Base-by-base conservation (phyloP, 164 flowering plant species). In the Stephania cephalantha region DNA sequence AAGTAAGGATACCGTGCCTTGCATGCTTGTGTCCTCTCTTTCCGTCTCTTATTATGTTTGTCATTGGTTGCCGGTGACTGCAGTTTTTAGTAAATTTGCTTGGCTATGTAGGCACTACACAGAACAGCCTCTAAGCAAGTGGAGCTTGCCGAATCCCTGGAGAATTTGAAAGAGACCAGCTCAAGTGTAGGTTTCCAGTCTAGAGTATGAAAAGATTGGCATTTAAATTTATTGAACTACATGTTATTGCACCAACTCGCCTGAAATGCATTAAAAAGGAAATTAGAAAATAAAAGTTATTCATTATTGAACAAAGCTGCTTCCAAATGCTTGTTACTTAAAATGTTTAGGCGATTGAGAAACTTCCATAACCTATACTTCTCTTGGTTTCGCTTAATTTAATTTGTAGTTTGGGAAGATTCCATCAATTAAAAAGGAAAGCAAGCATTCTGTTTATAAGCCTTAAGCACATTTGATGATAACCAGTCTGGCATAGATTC, bases 51-150 rank as follows among this genome's bases (percentile, higher is more conserved):
- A 20, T 4, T 29, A 1, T 46, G 55, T 9, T 67, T 61, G 46
- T 61, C 42, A 44, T 48, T 50, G 8, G 30, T 6, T 42, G 69
- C 35, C 35, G 25, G 52, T 13, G 7, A 48, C 31, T 69, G 67
- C 15, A 8, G n/a, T 25, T 50, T 71, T 10, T 2, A 65, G n/a
- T 48, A 25, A 17, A 58, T 29, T 68, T 66, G 13, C 9, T 29
- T 66, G 63, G 63, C 63, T 70, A 18, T 73, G 64, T 67, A 93
- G 98, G 90, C 87, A 42, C 78, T 93, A 71, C 75, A 87, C 80
- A 93, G 88, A 55, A 88, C 98, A 45, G 86, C 98, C 61, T 89
- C 95, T 73, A 87, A 90, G 75, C 98, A 93, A 77, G 84, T 85
- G 79, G 90, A 93, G 81, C 97, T 93, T 79, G 93, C 93, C 5